Percentiles rank a stretch among this genome's conserved stretches.
Conservation (phyloP, 2,329 filamentous ascomycete genomes). For the Aspergillus sp. region DNA sequence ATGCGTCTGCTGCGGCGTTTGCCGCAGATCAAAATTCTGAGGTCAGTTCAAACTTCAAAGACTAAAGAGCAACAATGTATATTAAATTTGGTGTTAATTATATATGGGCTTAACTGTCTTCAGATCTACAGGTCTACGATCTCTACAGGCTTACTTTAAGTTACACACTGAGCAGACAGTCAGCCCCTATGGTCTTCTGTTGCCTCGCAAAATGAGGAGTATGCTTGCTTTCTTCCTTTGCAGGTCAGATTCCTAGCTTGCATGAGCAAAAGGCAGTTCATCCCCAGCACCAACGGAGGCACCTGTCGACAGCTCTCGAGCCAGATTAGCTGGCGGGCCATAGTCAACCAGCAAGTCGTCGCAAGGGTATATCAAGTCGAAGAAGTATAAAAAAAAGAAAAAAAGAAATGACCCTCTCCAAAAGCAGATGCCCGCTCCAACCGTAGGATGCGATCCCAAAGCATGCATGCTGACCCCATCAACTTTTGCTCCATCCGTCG, state of each 20-base stretch:
- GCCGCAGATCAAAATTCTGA: not conserved
- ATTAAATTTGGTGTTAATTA: not conserved
- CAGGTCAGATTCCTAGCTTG: constrained; percentile 3
- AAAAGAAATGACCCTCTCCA: constrained; percentile 4
- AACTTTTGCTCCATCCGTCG: constrained; percentile 22
- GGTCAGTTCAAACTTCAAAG: not conserved
- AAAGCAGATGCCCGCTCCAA: constrained; percentile 9
- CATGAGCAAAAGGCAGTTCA: not conserved
- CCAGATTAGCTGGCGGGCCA: not conserved
- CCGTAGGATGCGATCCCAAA: constrained; percentile 12
- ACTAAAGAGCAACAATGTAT: not conserved
- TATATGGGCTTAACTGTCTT: not conserved
- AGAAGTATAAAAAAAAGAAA: not conserved
- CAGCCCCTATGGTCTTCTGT: not conserved
- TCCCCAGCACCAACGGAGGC: not conserved
- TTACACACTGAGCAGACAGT: not conserved
- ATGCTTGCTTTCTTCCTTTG: constrained; percentile 2
- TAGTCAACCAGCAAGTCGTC: constrained; percentile 3
- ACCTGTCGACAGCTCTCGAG: not conserved
- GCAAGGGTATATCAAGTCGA: constrained; percentile 7
- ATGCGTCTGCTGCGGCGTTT: constrained; percentile 4
- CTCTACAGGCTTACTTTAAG: not conserved
- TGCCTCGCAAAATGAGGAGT: not conserved
- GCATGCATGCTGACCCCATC: constrained; percentile 18
- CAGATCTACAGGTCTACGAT: not conserved